Evolutionary conservation across 306 rosid genomes (phyloP).

Genomic region (Citrullus mucosospermus): DNA sequence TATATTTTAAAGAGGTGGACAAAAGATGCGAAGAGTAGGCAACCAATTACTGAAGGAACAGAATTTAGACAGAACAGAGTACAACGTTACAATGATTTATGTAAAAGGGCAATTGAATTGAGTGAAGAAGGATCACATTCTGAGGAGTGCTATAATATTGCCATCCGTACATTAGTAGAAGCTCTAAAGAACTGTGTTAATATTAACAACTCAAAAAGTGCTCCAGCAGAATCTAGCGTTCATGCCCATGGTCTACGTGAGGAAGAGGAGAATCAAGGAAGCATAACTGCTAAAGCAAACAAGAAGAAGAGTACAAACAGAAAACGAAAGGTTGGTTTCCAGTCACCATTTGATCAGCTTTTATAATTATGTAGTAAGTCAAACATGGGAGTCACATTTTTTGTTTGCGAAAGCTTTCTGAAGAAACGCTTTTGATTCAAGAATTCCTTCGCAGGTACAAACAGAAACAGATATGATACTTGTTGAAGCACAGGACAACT

Average conservation of each 20-base stretch:
- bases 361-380: not conserved
- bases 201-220: conserved; percentile 48
- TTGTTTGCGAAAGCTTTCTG: not conserved
- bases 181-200: conserved; percentile 72
- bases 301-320: conserved; percentile 55
- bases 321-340: conserved; percentile 68
- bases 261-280: conserved; percentile 38
- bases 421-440: not conserved
- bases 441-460: conserved; percentile 36
- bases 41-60: conserved; percentile 33
- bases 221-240: conserved; percentile 39
- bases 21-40: conserved; percentile 63
- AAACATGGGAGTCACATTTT: not conserved
- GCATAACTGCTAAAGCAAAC: conserved; percentile 33
- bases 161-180: conserved; percentile 52
- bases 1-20: conserved; percentile 81
- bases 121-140: conserved; percentile 89
- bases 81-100: conserved; percentile 69
- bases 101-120: conserved; percentile 66
- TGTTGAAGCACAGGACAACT: conserved; percentile 53
- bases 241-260: conserved; percentile 38
- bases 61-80: conserved; percentile 45
- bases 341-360: conserved; percentile 15
- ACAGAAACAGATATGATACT: conserved; percentile 43
- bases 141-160: conserved; percentile 61